Evolutionary conservation across 2,329 filamentous ascomycete genomes (phyloP).

Genomic region (Trematosphaeria pertusa): DNA sequence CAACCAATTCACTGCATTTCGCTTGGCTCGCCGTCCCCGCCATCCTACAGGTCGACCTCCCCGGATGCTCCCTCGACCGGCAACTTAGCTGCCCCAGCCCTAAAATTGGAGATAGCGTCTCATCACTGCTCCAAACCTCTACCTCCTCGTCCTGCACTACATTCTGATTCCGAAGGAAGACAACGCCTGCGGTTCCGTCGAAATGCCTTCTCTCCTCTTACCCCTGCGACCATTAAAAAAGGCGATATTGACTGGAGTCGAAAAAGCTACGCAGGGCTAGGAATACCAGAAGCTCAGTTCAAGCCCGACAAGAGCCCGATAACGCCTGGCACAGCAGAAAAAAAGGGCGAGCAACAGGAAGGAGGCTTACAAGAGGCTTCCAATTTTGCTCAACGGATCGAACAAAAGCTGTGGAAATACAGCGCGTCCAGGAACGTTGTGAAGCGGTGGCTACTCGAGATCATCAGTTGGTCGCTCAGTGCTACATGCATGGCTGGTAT

Average conservation of each 20-base stretch:
- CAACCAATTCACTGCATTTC: slow-evolving; percentile 18
- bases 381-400: slow-evolving; percentile 18
- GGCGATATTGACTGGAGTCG: slow-evolving; percentile 7
- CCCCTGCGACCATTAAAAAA: slow-evolving; percentile 1
- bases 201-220: slow-evolving; percentile 16
- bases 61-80: background rate
- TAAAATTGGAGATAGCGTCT: slow-evolving; percentile 10
- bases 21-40: slow-evolving; percentile 7
- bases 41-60: slow-evolving; percentile 9
- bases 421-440: slow-evolving; percentile 13
- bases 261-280: slow-evolving; percentile 11
- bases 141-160: slow-evolving; percentile 8
- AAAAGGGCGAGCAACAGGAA: slow-evolving; percentile 1
- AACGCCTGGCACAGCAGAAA: slow-evolving; percentile 14
- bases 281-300: slow-evolving; percentile 9
- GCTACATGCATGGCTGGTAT: slow-evolving; percentile 21
- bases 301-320: slow-evolving; percentile 11
- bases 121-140: slow-evolving; percentile 2
- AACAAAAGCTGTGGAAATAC: slow-evolving; percentile 16
- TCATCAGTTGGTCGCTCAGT: slow-evolving; percentile 21
- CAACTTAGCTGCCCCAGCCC: slow-evolving; percentile 10
- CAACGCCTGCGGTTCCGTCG: slow-evolving; percentile 14
- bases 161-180: slow-evolving; percentile 10
- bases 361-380: background rate
- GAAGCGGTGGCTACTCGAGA: slow-evolving; percentile 19